Evolutionary conservation across 345 rosid genomes (phyloP).

Genomic region (Odontarrhena argentea): DNA sequence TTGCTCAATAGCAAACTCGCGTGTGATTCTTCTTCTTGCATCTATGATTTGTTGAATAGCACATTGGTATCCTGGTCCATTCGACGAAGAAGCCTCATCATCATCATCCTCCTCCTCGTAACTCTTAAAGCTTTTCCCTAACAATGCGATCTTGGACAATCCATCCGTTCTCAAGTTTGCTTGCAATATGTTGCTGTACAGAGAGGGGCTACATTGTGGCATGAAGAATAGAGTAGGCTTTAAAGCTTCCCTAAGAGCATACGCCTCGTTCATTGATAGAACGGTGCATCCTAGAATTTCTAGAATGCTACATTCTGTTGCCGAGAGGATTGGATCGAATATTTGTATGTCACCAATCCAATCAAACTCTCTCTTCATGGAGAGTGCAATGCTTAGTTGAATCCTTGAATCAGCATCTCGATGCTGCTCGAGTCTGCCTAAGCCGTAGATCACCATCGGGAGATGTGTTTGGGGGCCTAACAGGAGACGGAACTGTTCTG

Average conservation of each 20-base stretch:
- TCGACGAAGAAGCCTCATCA: too few relatives aligned
- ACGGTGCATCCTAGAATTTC: constrained; percentile 72
- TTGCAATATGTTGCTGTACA: constrained; percentile 69
- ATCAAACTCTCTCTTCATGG: constrained; percentile 67
- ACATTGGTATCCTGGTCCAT: constrained; percentile 41
- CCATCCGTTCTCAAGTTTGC: constrained; percentile 62
- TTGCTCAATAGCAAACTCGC: constrained; percentile 53
- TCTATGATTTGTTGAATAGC: constrained; percentile 53
- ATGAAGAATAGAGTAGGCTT: constrained; percentile 80
- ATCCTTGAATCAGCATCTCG: constrained; percentile 51
- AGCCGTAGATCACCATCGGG: constrained; percentile 76
- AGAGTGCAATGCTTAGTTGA: constrained; percentile 74
- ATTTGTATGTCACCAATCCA: constrained; percentile 77
- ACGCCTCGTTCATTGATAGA: constrained; percentile 64
- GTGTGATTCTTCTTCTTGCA: constrained; percentile 42
- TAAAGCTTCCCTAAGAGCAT: constrained; percentile 60
- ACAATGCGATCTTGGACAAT: constrained; percentile 55
- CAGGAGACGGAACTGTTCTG: constrained; percentile 31
- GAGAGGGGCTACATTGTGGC: constrained; percentile 50
- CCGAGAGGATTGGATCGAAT: constrained; percentile 81
- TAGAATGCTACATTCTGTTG: constrained; percentile 61
- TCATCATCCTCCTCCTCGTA: neutral
- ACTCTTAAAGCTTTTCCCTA: constrained; percentile 75
- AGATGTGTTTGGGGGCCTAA: constrained; percentile 1
- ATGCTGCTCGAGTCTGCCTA: constrained; percentile 84